Percentiles rank a stretch among this genome's conserved stretches.
phyloP scores from a whole-genome alignment of 768 basidiomycete genomes.

The Cyathus striatus region DNA sequence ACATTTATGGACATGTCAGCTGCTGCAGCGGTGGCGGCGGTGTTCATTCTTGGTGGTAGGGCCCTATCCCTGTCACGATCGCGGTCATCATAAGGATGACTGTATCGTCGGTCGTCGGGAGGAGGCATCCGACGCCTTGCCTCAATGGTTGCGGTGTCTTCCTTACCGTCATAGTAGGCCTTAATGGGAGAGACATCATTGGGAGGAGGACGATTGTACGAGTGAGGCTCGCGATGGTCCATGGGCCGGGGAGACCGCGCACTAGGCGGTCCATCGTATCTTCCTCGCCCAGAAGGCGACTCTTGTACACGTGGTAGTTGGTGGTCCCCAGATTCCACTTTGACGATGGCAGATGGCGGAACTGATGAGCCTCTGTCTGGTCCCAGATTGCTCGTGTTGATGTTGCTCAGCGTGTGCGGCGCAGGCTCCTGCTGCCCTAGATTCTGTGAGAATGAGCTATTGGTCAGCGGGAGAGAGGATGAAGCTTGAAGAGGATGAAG shows the following conservation, averaged over 20 bases:
- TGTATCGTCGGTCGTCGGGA: background rate
- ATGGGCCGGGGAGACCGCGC: background rate
- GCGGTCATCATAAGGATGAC: background rate
- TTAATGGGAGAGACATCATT: background rate
- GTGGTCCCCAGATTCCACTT: background rate
- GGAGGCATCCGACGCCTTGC: too few relatives aligned
- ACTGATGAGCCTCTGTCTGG: background rate
- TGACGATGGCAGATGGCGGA: background rate
- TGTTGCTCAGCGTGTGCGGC: conserved; percentile 1
- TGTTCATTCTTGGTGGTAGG: too few relatives aligned
- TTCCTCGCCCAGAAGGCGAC: too few relatives aligned
- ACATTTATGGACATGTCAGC: background rate
- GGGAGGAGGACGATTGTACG: conserved; percentile 14
- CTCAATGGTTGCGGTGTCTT: background rate
- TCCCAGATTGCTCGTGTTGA: background rate
- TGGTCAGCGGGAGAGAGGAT: background rate
- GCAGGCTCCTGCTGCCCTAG: background rate
- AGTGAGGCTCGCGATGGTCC: background rate
- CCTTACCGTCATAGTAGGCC: conserved; percentile 1
- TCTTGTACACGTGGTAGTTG: too few relatives aligned
- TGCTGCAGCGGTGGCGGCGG: background rate
- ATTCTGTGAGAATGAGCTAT: background rate
- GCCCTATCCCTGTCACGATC: background rate
- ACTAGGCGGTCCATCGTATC: too few relatives aligned
- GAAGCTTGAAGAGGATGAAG: background rate